Conservation (phyloP, 208 protist genomes). For the Crithidia brevicula region DNA sequence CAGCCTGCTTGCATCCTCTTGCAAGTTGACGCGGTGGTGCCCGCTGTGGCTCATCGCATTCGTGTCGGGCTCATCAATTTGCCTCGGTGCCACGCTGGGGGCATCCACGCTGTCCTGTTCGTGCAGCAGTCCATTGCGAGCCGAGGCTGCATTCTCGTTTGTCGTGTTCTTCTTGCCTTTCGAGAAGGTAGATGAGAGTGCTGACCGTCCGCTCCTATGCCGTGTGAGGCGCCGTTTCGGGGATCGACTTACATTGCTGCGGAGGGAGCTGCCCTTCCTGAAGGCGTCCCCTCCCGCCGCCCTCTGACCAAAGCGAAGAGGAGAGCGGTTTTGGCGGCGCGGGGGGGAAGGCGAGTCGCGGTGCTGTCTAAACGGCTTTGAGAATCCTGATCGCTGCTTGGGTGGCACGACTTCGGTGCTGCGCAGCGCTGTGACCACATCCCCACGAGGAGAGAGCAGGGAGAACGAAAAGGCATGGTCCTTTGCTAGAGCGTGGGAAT, state of each 20-base stretch:
- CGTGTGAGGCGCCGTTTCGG: no score
- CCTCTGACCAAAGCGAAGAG: no score
- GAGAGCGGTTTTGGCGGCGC: background rate
- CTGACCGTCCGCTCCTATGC: no score
- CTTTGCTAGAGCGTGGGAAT: background rate
- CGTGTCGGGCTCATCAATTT: background rate
- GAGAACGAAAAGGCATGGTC: background rate
- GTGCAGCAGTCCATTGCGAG: background rate
- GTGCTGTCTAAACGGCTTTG: background rate
- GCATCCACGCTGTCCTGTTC: background rate
- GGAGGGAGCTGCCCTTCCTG: no score
- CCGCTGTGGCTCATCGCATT: background rate
- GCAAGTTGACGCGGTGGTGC: background rate
- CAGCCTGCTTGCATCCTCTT: no score
- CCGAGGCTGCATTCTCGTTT: background rate
- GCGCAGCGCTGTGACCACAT: background rate
- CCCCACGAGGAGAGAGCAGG: background rate
- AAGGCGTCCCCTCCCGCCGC: no score
- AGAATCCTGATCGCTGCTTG: background rate
- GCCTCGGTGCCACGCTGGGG: no score
- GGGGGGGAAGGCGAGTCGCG: background rate
- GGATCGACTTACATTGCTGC: no score
- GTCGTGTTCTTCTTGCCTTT: no score
- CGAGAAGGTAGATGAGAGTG: no score
- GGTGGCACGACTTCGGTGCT: constrained; percentile 1